Conservation (phyloP, 148 eudicot species). For the Vaccinium darrowii region DNA sequence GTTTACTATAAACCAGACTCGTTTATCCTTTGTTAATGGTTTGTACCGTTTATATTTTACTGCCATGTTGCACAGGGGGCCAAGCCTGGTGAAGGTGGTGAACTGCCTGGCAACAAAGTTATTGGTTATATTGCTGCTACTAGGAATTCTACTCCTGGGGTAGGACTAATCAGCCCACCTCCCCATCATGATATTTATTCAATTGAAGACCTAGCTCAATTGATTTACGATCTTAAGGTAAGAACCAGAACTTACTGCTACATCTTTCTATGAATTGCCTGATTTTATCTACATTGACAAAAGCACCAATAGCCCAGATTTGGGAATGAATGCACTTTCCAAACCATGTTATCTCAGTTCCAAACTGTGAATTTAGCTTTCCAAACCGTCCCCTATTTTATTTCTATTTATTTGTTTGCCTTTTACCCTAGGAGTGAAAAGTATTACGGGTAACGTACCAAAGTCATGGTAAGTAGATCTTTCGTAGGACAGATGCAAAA, state of each 20-base stretch:
- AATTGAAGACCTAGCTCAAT: constrained; percentile 96
- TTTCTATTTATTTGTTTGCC: neutral
- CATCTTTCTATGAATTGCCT: neutral
- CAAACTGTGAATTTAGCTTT: neutral
- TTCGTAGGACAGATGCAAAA: neutral
- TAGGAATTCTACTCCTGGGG: constrained; percentile 96
- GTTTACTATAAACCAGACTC: constrained; percentile 30
- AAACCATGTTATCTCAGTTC: neutral
- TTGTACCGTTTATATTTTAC: constrained; percentile 8
- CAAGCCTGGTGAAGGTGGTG: constrained; percentile 99
- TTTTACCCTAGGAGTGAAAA: neutral
- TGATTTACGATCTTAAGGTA: constrained; percentile 97
- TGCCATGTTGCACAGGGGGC: constrained; percentile 63
- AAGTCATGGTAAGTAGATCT: neutral
- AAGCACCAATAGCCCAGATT: neutral
- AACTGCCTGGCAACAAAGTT: constrained; percentile 99
- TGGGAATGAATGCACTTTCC: neutral
- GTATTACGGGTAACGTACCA: neutral
- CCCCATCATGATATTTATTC: constrained; percentile 99
- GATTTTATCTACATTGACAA: constrained; percentile 12
- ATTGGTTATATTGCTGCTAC: constrained; percentile 93
- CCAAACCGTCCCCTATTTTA: neutral
- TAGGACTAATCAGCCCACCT: constrained; percentile 98
- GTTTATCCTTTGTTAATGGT: constrained; percentile 12
- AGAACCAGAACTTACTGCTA: neutral